phyloP scores from a whole-genome alignment of 108 stramenopile species.

The Nitzschia sp. region DNA sequence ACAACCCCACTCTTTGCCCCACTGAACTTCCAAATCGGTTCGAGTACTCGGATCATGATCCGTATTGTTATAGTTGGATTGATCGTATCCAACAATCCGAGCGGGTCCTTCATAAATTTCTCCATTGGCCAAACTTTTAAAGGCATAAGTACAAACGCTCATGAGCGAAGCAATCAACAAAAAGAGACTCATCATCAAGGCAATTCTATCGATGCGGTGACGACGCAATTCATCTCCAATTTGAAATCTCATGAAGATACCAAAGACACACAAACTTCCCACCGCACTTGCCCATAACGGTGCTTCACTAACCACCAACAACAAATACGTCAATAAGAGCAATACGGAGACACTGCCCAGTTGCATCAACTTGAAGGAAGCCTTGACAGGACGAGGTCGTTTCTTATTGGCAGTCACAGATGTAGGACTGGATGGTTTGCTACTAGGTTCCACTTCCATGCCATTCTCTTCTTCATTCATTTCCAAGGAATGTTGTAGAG shows the following conservation, averaged over 20 bases:
- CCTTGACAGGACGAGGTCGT: conserved; percentile 5
- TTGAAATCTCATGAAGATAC: conserved; percentile 35
- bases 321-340: conserved; percentile 41
- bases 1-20: conserved; percentile 54
- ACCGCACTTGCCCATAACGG: conserved; percentile 15
- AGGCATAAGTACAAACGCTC: conserved; percentile 32
- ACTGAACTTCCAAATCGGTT: conserved; percentile 44
- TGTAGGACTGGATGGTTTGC: neutral
- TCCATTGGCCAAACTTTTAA: conserved; percentile 31
- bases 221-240: conserved; percentile 48
- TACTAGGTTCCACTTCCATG: conserved; percentile 8
- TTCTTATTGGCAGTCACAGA: neutral
- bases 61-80: conserved; percentile 34
- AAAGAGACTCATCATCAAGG: conserved; percentile 36
- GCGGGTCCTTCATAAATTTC: conserved; percentile 54
- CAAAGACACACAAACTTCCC: conserved; percentile 35
- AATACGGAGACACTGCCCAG: conserved; percentile 17
- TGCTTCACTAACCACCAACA: conserved; percentile 36
- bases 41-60: conserved; percentile 32
- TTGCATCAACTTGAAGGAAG: conserved; percentile 32
- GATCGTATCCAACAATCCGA: conserved; percentile 47
- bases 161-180: conserved; percentile 42
- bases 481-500: conserved; percentile 1
- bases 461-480: conserved; percentile 22
- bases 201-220: conserved; percentile 43